These are phyloP conservation scores for Pseudevernia furfuracea DNA, from an alignment of 495 filamentous ascomycete genomes.

Conservation along the genomic window DNA sequence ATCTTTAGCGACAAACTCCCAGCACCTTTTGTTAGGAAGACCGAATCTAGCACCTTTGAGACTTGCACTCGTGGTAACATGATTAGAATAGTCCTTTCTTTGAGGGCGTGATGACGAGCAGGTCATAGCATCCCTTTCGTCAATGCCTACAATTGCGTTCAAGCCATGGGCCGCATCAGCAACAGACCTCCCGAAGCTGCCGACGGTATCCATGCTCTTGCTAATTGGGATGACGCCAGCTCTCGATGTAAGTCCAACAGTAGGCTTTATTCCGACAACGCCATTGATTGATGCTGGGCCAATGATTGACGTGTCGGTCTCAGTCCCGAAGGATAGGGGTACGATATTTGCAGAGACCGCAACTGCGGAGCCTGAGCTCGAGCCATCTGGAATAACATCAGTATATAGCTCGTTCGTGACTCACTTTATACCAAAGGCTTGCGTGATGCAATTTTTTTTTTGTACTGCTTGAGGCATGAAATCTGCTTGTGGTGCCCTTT, in stretches of 20 bases:
- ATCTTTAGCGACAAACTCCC: slow-evolving; percentile 20
- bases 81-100: slow-evolving; percentile 16
- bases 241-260: slow-evolving; percentile 49
- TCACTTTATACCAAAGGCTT: neutral
- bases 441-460: neutral
- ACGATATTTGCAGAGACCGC: slow-evolving; percentile 39
- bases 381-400: slow-evolving; percentile 35
- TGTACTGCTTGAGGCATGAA: neutral
- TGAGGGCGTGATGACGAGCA: neutral
- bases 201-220: slow-evolving; percentile 49
- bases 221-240: slow-evolving; percentile 49
- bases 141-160: slow-evolving; percentile 44
- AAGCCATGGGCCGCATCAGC: slow-evolving; percentile 52
- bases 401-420: slow-evolving; percentile 4
- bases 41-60: slow-evolving; percentile 30
- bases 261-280: slow-evolving; percentile 49
- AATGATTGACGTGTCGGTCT: slow-evolving; percentile 34
- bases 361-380: slow-evolving; percentile 39
- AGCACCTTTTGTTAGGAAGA: slow-evolving; percentile 25
- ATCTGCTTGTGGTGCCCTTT: neutral
- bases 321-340: slow-evolving; percentile 35
- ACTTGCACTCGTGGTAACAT: slow-evolving; percentile 4
- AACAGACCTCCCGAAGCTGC: slow-evolving; percentile 48
- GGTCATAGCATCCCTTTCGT: slow-evolving; percentile 25
- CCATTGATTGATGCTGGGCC: slow-evolving; percentile 32